phyloP scores from a whole-genome alignment of 805 yeast genomes.

The Schwanniomyces yamadae region DNA sequence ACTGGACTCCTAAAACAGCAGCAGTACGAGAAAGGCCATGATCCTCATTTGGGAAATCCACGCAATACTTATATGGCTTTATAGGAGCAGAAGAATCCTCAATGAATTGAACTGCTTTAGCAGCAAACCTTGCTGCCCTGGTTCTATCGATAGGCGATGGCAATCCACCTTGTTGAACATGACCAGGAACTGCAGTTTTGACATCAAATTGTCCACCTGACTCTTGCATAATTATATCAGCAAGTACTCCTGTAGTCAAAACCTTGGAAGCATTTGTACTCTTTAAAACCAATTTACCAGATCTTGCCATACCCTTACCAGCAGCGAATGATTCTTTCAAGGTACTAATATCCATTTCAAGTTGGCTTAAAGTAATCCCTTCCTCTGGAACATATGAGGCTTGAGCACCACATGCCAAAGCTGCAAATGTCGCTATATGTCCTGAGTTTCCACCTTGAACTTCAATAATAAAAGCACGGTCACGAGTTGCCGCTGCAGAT shows the following conservation, averaged over 20 bases:
- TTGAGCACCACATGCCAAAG: constrained; percentile 86
- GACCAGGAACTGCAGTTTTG: constrained; percentile 96
- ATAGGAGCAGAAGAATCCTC: constrained; percentile 48
- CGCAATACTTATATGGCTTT: constrained; percentile 19
- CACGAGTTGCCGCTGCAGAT: constrained; percentile 91
- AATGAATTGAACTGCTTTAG: constrained; percentile 83
- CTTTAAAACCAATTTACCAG: constrained; percentile 84
- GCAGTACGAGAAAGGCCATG: constrained; percentile 51
- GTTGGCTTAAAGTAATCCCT: constrained; percentile 62
- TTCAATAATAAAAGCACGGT: constrained; percentile 92
- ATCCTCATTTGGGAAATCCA: constrained; percentile 34
- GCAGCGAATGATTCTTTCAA: constrained; percentile 65
- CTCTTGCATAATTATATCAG: constrained; percentile 80
- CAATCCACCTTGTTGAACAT: constrained; percentile 94
- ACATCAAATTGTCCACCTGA: constrained; percentile 78
- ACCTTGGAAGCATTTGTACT: constrained; percentile 81
- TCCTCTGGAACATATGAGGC: constrained; percentile 91
- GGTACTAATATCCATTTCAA: constrained; percentile 73
- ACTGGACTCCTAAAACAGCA: constrained; percentile 78
- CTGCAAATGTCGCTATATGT: constrained; percentile 82
- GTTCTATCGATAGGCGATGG: constrained; percentile 95
- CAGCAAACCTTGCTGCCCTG: constrained; percentile 84
- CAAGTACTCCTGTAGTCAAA: constrained; percentile 77
- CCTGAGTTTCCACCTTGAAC: constrained; percentile 99
- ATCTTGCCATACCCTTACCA: constrained; percentile 76